Conservation (phyloP, 768 basidiomycete species). For the Favolaschia claudopus region DNA sequence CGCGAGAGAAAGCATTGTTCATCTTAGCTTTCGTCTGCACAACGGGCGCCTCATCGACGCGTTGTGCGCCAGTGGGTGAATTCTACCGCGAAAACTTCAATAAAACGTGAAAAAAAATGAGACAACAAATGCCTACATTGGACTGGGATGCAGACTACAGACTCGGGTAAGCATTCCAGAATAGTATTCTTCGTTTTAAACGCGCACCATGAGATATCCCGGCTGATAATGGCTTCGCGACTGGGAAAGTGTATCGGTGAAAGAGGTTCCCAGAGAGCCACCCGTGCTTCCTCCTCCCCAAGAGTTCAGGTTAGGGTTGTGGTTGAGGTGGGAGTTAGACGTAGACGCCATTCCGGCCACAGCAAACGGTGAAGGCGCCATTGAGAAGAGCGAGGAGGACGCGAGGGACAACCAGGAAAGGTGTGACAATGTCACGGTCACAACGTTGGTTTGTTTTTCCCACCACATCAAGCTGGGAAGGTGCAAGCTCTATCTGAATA, state of each 20-base stretch:
- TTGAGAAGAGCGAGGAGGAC: background rate
- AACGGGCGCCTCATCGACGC: conserved; percentile 75
- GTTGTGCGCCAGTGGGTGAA: conserved; percentile 63
- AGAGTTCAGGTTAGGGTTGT: conserved; percentile 54
- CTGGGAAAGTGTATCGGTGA: conserved; percentile 74
- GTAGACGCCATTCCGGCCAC: conserved; percentile 70
- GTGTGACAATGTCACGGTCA: too few species aligned
- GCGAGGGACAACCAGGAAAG: background rate
- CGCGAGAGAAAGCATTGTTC: conserved; percentile 71
- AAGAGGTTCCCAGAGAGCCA: conserved; percentile 54
- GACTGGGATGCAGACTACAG: conserved; percentile 68
- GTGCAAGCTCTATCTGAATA: too few species aligned
- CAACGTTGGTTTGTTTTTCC: too few species aligned
- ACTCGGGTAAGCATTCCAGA: background rate
- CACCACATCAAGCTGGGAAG: too few species aligned
- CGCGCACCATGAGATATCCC: conserved; percentile 79
- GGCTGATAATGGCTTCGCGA: conserved; percentile 81
- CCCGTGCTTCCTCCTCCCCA: conserved; percentile 61
- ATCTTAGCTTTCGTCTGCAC: conserved; percentile 85
- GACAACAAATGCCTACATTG: conserved; percentile 54
- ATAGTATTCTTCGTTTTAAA: background rate
- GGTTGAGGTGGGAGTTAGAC: conserved; percentile 50
- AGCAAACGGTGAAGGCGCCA: conserved; percentile 50
- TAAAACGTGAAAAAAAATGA: background rate
- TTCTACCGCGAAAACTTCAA: conserved; percentile 38